Evolutionary conservation across 2,329 filamentous ascomycete genomes (phyloP).

Genomic region (Sporothrix brunneoviolacea): DNA sequence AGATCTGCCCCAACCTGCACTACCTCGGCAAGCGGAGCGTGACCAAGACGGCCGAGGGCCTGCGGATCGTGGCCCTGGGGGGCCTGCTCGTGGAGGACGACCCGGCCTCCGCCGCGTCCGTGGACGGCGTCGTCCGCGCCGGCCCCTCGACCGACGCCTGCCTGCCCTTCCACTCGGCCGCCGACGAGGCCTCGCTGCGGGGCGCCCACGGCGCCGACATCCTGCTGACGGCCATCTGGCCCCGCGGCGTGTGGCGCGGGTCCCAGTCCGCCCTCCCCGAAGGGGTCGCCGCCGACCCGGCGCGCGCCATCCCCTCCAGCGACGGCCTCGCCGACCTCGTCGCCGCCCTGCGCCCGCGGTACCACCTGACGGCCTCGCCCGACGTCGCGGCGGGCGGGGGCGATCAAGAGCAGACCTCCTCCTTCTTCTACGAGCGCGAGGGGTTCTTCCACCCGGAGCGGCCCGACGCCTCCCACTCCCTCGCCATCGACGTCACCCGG

Average conservation of each 20-base stretch:
- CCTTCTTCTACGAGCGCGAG: conserved; percentile 80
- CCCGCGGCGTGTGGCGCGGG: conserved; percentile 60
- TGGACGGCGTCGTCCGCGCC: conserved; percentile 17
- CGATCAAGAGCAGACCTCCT: background rate
- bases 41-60: conserved; percentile 82
- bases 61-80: conserved; percentile 81
- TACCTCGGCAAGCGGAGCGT: conserved; percentile 82
- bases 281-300: conserved; percentile 27
- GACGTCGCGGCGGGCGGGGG: conserved; percentile 24
- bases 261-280: conserved; percentile 57
- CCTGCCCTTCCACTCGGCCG: conserved; percentile 68
- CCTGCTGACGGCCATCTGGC: conserved; percentile 82
- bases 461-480: conserved; percentile 36
- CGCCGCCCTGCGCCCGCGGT: conserved; percentile 74
- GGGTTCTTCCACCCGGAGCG: conserved; percentile 68
- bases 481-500: conserved; percentile 60
- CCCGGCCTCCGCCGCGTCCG: conserved; percentile 22
- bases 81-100: conserved; percentile 58
- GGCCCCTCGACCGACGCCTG: conserved; percentile 65
- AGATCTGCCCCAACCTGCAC: conserved; percentile 83
- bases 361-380: conserved; percentile 65
- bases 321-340: conserved; percentile 73
- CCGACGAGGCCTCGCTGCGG: conserved; percentile 67
- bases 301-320: conserved; percentile 47
- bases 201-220: conserved; percentile 79